phyloP scores from a whole-genome alignment of 148 eudicot species.

The Diospyros lotus region DNA sequence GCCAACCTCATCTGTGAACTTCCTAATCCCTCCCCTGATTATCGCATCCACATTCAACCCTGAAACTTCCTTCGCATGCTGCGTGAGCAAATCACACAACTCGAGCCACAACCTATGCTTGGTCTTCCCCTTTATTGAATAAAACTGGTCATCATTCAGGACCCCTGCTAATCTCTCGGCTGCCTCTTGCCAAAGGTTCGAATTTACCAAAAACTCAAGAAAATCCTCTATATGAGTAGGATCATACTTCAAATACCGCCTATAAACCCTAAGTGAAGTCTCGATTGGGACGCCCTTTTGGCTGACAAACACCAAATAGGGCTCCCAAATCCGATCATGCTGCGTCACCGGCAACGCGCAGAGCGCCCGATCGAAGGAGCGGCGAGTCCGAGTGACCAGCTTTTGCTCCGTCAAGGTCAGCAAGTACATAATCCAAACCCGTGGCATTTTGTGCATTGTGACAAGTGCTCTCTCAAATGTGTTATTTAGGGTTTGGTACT shows the following conservation, averaged over 20 bases:
- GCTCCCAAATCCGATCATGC: slow-evolving; percentile 84
- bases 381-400: slow-evolving; percentile 50
- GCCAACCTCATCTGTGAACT: slow-evolving; percentile 97
- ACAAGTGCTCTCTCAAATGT: slow-evolving; percentile 85
- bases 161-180: slow-evolving; percentile 91
- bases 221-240: slow-evolving; percentile 87
- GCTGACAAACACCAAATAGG: slow-evolving; percentile 66
- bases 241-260: slow-evolving; percentile 89
- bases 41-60: slow-evolving; percentile 97
- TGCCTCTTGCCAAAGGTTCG: slow-evolving; percentile 83
- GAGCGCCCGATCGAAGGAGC: slow-evolving; percentile 73
- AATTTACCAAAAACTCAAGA: slow-evolving; percentile 69
- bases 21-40: slow-evolving; percentile 88
- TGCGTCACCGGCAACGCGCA: slow-evolving; percentile 93
- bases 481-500: slow-evolving; percentile 67
- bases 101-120: slow-evolving; percentile 88
- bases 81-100: slow-evolving; percentile 82
- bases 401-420: slow-evolving; percentile 55
- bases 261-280: slow-evolving; percentile 86
- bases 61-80: slow-evolving; percentile 70
- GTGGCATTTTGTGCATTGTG: slow-evolving; percentile 96
- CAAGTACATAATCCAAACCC: slow-evolving; percentile 90
- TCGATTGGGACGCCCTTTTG: slow-evolving; percentile 90
- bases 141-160: slow-evolving; percentile 75
- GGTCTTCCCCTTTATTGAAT: slow-evolving; percentile 83